Percentiles rank a stretch among this genome's conserved stretches.
phyloP scores from a whole-genome alignment of 2,329 filamentous ascomycete genomes.

The Fusarium annulatum region DNA sequence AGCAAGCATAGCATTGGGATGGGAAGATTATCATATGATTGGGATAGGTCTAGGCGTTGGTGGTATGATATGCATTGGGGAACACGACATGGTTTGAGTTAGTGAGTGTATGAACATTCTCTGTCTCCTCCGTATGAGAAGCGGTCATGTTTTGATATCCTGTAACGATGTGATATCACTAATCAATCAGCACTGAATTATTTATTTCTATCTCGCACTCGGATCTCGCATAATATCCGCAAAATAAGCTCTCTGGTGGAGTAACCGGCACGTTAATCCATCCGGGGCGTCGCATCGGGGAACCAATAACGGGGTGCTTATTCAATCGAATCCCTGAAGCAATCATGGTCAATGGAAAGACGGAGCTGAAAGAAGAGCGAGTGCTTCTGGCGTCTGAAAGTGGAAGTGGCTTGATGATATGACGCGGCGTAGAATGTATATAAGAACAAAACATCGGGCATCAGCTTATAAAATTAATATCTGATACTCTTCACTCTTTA shows the following conservation, averaged over 20 bases:
- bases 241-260: conserved; percentile 14
- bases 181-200: not conserved
- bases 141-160: not conserved
- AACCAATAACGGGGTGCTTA: conserved; percentile 40
- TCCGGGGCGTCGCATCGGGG: conserved; percentile 19
- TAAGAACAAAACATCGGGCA: conserved; percentile 2
- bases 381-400: conserved; percentile 1
- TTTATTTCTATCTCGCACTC: conserved; percentile 18
- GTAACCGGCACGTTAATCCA: conserved; percentile 27
- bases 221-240: not conserved
- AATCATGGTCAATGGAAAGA: conserved; percentile 1
- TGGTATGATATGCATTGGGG: conserved; percentile 14
- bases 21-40: conserved; percentile 13
- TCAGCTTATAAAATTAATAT: not conserved
- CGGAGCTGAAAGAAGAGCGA: conserved; percentile 17
- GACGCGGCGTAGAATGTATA: conserved; percentile 11
- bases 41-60: conserved; percentile 33
- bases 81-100: not conserved
- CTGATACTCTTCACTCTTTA: not conserved
- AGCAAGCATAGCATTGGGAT: conserved; percentile 13
- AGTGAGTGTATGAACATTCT: not conserved
- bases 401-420: conserved; percentile 34
- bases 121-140: not conserved
- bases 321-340: conserved; percentile 22
- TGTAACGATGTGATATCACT: not conserved